These are phyloP conservation scores for Macadamia integrifolia DNA, from an alignment of 164 flowering plant species.

Conservation along the genomic window DNA sequence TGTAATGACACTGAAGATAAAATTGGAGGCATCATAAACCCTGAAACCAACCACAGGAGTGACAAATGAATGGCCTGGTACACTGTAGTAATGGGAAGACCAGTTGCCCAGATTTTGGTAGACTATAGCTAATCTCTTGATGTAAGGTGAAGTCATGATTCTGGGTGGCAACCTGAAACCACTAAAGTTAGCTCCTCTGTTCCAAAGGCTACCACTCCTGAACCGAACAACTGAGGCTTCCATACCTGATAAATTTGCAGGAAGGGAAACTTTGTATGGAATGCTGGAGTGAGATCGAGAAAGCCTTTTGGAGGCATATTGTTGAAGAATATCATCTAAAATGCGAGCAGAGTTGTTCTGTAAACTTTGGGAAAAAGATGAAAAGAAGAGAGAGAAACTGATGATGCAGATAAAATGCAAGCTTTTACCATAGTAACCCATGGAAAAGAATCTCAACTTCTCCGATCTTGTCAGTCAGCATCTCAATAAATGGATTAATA, in stretches of 20 bases:
- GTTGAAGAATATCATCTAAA: slow-evolving; percentile 19
- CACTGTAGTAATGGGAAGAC: slow-evolving; percentile 43
- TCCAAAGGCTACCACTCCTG: slow-evolving; percentile 49
- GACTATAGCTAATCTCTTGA: slow-evolving; percentile 45
- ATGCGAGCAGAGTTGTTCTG: neutral
- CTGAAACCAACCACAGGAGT: slow-evolving; percentile 54
- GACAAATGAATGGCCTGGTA: slow-evolving; percentile 40
- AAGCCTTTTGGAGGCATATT: slow-evolving; percentile 35
- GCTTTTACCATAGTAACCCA: no score
- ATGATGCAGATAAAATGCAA: no score
- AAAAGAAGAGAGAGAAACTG: no score
- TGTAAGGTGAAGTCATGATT: slow-evolving; percentile 40
- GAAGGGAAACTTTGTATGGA: slow-evolving; percentile 36
- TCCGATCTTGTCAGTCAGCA: no score
- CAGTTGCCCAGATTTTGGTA: slow-evolving; percentile 54
- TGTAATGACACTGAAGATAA: slow-evolving; percentile 3
- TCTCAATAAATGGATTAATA: no score
- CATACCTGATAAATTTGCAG: slow-evolving; percentile 44
- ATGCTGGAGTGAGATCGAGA: slow-evolving; percentile 34
- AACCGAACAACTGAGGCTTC: slow-evolving; percentile 37
- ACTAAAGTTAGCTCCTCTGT: slow-evolving; percentile 47
- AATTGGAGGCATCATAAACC: slow-evolving; percentile 37
- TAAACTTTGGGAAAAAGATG: no score
- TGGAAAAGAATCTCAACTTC: no score
- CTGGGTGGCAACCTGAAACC: slow-evolving; percentile 44